phyloP scores from a whole-genome alignment of 1,284 basidiomycete species.

The Malassezia brasiliensis region DNA sequence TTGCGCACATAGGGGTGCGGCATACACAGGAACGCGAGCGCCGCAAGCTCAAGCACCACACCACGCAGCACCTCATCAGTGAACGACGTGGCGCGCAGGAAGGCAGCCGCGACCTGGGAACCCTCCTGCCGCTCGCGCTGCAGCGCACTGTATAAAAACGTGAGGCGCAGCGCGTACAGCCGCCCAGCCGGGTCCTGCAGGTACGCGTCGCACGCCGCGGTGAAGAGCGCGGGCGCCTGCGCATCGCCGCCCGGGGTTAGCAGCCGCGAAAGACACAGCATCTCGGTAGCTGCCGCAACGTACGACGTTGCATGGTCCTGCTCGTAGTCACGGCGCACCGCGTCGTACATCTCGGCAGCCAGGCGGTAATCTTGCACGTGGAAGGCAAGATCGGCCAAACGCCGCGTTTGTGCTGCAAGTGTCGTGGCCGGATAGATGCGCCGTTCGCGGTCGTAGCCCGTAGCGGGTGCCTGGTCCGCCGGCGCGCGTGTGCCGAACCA shows the following conservation, averaged over 20 bases:
- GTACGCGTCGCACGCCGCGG: slow-evolving; percentile 7
- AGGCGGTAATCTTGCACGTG: slow-evolving; percentile 80
- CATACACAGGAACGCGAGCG: slow-evolving; percentile 48
- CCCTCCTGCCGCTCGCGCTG: slow-evolving; percentile 25
- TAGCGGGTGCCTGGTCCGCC: slow-evolving; percentile 27
- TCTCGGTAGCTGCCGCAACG: slow-evolving; percentile 35
- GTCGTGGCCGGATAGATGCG: slow-evolving; percentile 51
- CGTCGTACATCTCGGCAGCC: slow-evolving; percentile 75
- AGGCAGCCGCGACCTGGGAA: slow-evolving; percentile 23
- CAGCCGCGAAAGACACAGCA: background rate
- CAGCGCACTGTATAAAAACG: slow-evolving; percentile 37
- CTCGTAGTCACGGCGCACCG: slow-evolving; percentile 54
- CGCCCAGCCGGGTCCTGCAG: slow-evolving; percentile 4
- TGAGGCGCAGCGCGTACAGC: slow-evolving; percentile 26
- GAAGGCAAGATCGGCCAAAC: slow-evolving; percentile 92
- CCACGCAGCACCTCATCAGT: slow-evolving; percentile 53
- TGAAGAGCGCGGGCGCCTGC: background rate
- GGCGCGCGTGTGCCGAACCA: slow-evolving; percentile 48
- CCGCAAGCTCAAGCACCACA: slow-evolving; percentile 54
- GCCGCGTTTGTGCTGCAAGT: slow-evolving; percentile 51
- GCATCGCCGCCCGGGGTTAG: background rate
- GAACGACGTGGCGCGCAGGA: slow-evolving; percentile 26
- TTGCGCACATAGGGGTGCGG: slow-evolving; percentile 47
- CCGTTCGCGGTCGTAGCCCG: slow-evolving; percentile 22
- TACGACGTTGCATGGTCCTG: slow-evolving; percentile 37